Percentiles rank a stretch among this genome's conserved stretches.
phyloP scores from a whole-genome alignment of 495 filamentous ascomycete species.

The Penicillium cataractarum region DNA sequence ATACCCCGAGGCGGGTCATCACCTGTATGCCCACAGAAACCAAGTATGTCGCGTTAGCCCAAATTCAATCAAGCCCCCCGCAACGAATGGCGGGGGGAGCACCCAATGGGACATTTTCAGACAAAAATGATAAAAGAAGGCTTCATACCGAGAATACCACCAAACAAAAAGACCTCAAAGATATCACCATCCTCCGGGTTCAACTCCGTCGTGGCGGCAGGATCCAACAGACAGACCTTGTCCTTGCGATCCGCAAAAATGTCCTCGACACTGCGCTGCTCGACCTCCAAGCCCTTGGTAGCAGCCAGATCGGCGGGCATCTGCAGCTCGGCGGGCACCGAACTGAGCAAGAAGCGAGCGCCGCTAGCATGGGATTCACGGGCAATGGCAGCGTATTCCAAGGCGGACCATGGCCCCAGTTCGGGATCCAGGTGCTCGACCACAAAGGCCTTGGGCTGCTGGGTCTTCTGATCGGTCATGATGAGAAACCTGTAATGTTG shows the following conservation, averaged over 20 bases:
- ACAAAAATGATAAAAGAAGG: neutral
- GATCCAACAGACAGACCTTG: constrained; percentile 87
- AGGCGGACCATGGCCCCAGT: constrained; percentile 87
- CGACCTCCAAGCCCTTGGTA: constrained; percentile 64
- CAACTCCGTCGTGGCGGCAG: constrained; percentile 76
- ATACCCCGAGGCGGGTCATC: constrained; percentile 94
- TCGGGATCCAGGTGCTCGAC: constrained; percentile 94
- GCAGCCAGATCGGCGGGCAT: constrained; percentile 64
- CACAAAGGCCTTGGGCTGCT: constrained; percentile 61
- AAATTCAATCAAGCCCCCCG: constrained; percentile 13
- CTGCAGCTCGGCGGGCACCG: constrained; percentile 67
- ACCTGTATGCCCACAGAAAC: constrained; percentile 51
- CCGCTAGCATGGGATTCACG: constrained; percentile 71
- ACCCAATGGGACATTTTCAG: neutral
- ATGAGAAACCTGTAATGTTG: neutral
- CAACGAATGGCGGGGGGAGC: neutral
- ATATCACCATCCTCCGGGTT: constrained; percentile 76
- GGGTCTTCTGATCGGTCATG: constrained; percentile 47
- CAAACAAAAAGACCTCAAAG: constrained; percentile 94
- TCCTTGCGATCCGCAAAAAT: constrained; percentile 68
- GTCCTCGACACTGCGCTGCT: constrained; percentile 74
- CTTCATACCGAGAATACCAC: constrained; percentile 85
- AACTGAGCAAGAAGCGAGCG: constrained; percentile 81
- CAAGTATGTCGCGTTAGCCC: constrained; percentile 10
- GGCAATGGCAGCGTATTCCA: constrained; percentile 89